Conservation (phyloP, 164 flowering plant species). For the Malania oleifera region DNA sequence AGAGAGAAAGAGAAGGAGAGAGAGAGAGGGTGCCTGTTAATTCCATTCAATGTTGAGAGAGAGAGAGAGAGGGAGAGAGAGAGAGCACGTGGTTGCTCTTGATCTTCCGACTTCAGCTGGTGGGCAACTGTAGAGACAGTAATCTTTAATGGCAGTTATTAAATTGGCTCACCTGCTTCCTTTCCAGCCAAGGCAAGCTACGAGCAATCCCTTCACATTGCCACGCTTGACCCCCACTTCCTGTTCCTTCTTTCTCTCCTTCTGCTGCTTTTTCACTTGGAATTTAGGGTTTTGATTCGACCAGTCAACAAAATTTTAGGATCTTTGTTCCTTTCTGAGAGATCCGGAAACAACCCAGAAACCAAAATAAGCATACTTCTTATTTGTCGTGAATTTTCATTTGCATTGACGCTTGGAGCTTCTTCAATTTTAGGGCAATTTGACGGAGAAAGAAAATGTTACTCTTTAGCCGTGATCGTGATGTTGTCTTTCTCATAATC, state of each 20-base stretch:
- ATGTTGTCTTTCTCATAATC: conserved; percentile 1
- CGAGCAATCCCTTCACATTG: background rate
- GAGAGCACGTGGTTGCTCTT: conserved; percentile 36
- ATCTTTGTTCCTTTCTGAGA: background rate
- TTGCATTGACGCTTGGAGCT: background rate
- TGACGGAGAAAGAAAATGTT: conserved; percentile 10
- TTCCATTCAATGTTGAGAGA: too few species aligned
- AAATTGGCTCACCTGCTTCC: conserved; percentile 38
- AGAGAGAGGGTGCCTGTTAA: conserved; percentile 10
- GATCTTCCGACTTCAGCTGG: conserved; percentile 15
- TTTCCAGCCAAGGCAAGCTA: conserved; percentile 26
- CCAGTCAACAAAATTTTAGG: conserved; percentile 1
- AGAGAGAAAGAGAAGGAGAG: background rate
- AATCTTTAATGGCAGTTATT: conserved; percentile 20
- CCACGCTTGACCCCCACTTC: conserved; percentile 4
- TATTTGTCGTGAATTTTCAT: background rate
- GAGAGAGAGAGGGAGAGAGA: background rate
- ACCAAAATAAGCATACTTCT: too few species aligned
- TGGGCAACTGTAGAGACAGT: conserved; percentile 12
- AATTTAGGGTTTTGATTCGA: conserved; percentile 2
- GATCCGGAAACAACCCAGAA: background rate
- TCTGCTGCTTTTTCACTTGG: background rate
- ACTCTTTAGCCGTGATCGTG: conserved; percentile 1
- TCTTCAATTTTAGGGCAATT: conserved; percentile 6
- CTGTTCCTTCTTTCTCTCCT: conserved; percentile 9